Evolutionary conservation across 1,284 basidiomycete species (phyloP).

Genomic region (Gastroboletus turbinatus): DNA sequence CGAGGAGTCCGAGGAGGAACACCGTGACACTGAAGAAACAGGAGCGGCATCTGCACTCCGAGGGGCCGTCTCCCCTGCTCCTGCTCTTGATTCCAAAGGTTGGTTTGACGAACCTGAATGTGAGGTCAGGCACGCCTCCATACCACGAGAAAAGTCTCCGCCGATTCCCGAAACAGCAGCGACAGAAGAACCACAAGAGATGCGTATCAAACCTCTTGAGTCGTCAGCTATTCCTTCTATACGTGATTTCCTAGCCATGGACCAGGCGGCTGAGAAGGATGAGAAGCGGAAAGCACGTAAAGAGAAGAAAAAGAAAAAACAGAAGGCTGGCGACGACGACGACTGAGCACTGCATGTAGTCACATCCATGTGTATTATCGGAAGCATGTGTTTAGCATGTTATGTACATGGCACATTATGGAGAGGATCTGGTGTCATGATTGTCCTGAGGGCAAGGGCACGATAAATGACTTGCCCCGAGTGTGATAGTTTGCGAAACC

Average conservation of each 20-base stretch:
- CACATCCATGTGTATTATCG: neutral
- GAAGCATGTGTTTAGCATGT: constrained; percentile 1
- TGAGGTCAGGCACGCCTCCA: constrained; percentile 5
- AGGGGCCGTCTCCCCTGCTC: neutral
- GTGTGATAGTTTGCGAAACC: constrained; percentile 72
- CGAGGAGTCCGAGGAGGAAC: constrained; percentile 45
- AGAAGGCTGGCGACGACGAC: constrained; percentile 26
- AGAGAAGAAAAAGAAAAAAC: constrained; percentile 72
- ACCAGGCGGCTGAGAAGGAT: constrained; percentile 59
- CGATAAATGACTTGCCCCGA: constrained; percentile 47
- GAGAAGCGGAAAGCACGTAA: constrained; percentile 70
- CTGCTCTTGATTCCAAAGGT: constrained; percentile 2
- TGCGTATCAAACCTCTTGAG: constrained; percentile 65
- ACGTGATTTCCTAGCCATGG: constrained; percentile 75
- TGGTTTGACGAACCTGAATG: constrained; percentile 28
- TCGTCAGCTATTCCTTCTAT: constrained; percentile 80
- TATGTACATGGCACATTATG: neutral
- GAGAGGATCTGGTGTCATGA: constrained; percentile 1
- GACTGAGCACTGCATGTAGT: constrained; percentile 21
- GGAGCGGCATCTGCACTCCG: neutral
- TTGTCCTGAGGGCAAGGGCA: constrained; percentile 3
- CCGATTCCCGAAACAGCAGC: constrained; percentile 27
- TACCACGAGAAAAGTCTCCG: constrained; percentile 19
- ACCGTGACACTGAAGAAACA: neutral
- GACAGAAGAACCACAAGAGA: constrained; percentile 42